Evolutionary conservation across 139 green algal genomes (phyloP).

Genomic region (Volvox reticuliferus): DNA sequence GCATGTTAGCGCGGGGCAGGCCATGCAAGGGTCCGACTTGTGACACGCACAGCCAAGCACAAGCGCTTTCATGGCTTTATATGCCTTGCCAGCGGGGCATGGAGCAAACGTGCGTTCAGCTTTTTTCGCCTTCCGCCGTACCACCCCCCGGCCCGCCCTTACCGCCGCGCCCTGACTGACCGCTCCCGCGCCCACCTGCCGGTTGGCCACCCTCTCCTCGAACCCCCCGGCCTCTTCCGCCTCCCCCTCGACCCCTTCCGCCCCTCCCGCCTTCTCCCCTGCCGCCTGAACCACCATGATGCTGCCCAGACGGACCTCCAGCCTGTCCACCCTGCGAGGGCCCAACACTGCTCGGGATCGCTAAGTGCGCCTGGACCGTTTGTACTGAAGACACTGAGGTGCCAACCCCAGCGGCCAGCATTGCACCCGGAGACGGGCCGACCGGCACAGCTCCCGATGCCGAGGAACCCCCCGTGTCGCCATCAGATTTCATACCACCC

Average conservation of each 20-base stretch:
- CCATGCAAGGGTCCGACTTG: no score
- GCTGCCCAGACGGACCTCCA: not conserved
- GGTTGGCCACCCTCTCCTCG: not conserved
- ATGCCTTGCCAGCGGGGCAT: no score
- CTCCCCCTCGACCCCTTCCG: conserved; percentile 10
- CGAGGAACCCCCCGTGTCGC: not conserved
- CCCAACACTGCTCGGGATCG: not conserved
- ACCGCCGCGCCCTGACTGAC: not conserved
- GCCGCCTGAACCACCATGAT: not conserved
- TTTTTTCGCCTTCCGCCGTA: not conserved
- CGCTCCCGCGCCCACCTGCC: not conserved
- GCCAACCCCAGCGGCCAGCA: not conserved
- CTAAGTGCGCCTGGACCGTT: not conserved
- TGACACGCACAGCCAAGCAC: no score
- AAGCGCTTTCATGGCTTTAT: no score
- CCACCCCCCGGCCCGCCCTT: not conserved
- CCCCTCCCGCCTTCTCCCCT: conserved; percentile 7
- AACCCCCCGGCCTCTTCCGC: not conserved
- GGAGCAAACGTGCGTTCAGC: not conserved
- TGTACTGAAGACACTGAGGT: not conserved
- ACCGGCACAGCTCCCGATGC: not conserved
- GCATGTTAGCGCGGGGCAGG: no score
- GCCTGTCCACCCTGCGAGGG: not conserved
- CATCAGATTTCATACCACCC: not conserved
- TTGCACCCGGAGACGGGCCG: not conserved